These are phyloP conservation scores for Colletotrichum magnum DNA, from an alignment of 2,329 filamentous ascomycete species.

Conservation along the genomic window DNA sequence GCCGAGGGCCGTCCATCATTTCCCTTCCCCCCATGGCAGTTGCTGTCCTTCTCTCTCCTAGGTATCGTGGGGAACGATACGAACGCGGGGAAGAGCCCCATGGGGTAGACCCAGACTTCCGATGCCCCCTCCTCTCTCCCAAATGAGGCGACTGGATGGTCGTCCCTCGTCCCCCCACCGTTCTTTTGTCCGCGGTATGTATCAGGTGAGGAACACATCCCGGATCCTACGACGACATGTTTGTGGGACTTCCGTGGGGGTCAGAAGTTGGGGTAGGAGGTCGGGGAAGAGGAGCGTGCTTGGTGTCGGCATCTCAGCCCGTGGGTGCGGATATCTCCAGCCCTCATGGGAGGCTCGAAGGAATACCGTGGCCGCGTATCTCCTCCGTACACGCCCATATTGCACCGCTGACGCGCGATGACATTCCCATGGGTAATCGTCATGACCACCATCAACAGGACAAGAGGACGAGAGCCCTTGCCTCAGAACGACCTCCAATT, in stretches of 20 bases:
- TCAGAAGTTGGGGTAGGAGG: slow-evolving; percentile 26
- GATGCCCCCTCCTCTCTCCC: background rate
- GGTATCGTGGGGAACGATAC: slow-evolving; percentile 17
- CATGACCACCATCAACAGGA: background rate
- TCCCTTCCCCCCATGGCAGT: background rate
- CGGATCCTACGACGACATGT: background rate
- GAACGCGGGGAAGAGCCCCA: slow-evolving; percentile 35
- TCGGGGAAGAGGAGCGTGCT: background rate
- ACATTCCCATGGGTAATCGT: too few species aligned
- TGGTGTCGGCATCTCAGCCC: too few species aligned
- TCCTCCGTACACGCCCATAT: background rate
- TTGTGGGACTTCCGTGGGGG: slow-evolving; percentile 32
- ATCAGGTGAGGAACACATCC: background rate
- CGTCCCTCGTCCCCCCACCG: slow-evolving; percentile 8
- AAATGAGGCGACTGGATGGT: background rate
- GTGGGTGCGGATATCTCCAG: too few species aligned
- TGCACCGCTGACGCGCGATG: too few species aligned
- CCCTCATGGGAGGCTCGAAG: too few species aligned
- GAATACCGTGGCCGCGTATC: background rate
- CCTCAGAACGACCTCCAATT: too few species aligned
- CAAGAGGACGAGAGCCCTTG: too few species aligned
- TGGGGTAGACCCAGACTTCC: slow-evolving; percentile 28
- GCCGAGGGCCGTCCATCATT: background rate
- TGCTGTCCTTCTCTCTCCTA: too few species aligned
- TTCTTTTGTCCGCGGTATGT: background rate